phyloP scores from a whole-genome alignment of 345 rosid species.

The Arabis alpina region DNA sequence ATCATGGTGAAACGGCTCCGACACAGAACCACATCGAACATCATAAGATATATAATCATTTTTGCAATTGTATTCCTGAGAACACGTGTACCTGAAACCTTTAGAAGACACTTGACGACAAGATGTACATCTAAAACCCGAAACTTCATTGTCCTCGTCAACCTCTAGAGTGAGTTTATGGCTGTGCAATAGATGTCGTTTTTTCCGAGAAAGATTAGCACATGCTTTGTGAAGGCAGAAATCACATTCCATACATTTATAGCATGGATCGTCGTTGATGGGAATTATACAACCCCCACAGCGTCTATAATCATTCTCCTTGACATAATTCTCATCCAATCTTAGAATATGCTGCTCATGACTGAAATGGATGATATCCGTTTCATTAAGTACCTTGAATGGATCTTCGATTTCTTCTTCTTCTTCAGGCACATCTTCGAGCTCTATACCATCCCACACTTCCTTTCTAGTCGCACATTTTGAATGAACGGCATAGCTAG shows the following conservation, averaged over 20 bases:
- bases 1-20: constrained; percentile 34
- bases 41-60: not conserved
- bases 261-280: not conserved
- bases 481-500: constrained; percentile 11
- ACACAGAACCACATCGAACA: constrained; percentile 5
- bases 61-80: too few species aligned
- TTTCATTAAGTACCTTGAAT: not conserved
- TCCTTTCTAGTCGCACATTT: not conserved
- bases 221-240: constrained; percentile 18
- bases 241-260: constrained; percentile 16
- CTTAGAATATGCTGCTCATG: constrained; percentile 9
- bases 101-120: not conserved
- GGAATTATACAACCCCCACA: constrained; percentile 1
- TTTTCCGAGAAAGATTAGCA: constrained; percentile 27
- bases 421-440: not conserved
- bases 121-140: not conserved
- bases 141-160: not conserved
- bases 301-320: not conserved
- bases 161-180: not conserved
- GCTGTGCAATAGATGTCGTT: not conserved
- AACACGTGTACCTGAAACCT: constrained; percentile 3
- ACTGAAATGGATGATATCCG: constrained; percentile 19
- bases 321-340: not conserved
- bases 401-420: constrained; percentile 25
- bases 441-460: constrained; percentile 16